Percentiles rank a stretch among this genome's conserved stretches.
phyloP scores from a whole-genome alignment of 495 filamentous ascomycete species.

The Aspergillus cavernicola region DNA sequence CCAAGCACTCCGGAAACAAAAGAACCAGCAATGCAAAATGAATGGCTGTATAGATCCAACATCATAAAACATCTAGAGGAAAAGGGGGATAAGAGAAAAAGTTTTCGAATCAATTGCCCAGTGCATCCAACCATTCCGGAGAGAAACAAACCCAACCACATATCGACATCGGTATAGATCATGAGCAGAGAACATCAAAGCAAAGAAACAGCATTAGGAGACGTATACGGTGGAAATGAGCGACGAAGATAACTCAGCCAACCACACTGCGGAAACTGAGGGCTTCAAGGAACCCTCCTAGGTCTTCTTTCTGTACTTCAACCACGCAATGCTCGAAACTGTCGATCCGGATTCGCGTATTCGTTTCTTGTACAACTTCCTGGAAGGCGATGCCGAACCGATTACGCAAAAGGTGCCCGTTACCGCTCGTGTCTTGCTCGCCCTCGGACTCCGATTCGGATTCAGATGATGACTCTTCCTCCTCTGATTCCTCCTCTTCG shows the following conservation, averaged over 20 bases:
- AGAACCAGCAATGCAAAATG: constrained; percentile 11
- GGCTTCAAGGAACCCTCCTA: constrained; percentile 85
- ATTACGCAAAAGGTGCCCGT: constrained; percentile 70
- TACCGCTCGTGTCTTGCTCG: constrained; percentile 50
- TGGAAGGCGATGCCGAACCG: constrained; percentile 94
- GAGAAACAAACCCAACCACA: constrained; percentile 11
- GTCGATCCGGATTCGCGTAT: constrained; percentile 84
- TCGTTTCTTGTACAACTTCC: constrained; percentile 89
- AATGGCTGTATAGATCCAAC: constrained; percentile 16
- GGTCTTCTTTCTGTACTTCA: constrained; percentile 92
- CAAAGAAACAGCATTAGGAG: constrained; percentile 6
- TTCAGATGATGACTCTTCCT: constrained; percentile 50
- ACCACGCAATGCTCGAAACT: constrained; percentile 97
- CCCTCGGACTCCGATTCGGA: constrained; percentile 57
- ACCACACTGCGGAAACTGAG: constrained; percentile 90
- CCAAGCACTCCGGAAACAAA: constrained; percentile 12
- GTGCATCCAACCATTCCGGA: constrained; percentile 8
- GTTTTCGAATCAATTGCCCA: constrained; percentile 2
- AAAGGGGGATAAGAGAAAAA: neutral
- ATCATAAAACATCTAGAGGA: constrained; percentile 21
- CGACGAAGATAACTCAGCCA: constrained; percentile 50
- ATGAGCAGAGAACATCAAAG: constrained; percentile 2
- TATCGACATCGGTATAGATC: neutral
- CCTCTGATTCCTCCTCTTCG: constrained; percentile 53
- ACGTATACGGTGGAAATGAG: neutral